phyloP scores from a whole-genome alignment of 177 flowering plant genomes.

The Telopea speciosissima region DNA sequence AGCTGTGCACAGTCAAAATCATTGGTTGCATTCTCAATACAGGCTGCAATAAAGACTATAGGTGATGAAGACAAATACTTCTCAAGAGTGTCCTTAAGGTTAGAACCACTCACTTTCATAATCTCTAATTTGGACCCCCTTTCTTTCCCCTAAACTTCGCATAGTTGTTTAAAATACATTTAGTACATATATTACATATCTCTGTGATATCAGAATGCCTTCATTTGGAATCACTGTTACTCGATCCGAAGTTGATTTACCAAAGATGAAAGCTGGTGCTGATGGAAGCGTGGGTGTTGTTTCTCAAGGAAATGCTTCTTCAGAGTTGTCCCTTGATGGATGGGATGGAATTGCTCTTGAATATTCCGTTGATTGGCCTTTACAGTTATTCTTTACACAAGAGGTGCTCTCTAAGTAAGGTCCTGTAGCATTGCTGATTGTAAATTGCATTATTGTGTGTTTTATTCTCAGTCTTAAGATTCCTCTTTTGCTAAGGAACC shows the following conservation, averaged over 20 bases:
- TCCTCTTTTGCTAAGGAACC: background rate
- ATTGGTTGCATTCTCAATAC: slow-evolving; percentile 12
- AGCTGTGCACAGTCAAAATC: too few species aligned
- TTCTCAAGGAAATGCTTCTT: slow-evolving; percentile 34
- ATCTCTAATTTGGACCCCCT: background rate
- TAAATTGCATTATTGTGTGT: background rate
- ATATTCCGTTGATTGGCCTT: slow-evolving; percentile 95
- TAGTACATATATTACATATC: slow-evolving; percentile 6
- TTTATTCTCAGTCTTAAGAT: background rate
- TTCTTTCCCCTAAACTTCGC: background rate
- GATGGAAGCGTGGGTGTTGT: slow-evolving; percentile 42
- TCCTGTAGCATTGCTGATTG: background rate
- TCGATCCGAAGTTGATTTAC: slow-evolving; percentile 55
- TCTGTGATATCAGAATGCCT: slow-evolving; percentile 53
- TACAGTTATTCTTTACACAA: slow-evolving; percentile 89
- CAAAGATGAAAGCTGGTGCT: slow-evolving; percentile 39
- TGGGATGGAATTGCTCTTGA: slow-evolving; percentile 99
- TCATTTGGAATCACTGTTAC: slow-evolving; percentile 58
- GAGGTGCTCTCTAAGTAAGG: slow-evolving; percentile 94
- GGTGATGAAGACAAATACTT: slow-evolving; percentile 90
- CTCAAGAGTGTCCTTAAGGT: slow-evolving; percentile 82
- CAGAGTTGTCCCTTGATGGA: slow-evolving; percentile 70
- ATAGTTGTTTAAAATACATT: background rate
- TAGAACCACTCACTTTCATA: slow-evolving; percentile 7
- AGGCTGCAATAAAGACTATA: slow-evolving; percentile 95